phyloP scores from a whole-genome alignment of 179 eudicot genomes.

The Beta corolliflora region DNA sequence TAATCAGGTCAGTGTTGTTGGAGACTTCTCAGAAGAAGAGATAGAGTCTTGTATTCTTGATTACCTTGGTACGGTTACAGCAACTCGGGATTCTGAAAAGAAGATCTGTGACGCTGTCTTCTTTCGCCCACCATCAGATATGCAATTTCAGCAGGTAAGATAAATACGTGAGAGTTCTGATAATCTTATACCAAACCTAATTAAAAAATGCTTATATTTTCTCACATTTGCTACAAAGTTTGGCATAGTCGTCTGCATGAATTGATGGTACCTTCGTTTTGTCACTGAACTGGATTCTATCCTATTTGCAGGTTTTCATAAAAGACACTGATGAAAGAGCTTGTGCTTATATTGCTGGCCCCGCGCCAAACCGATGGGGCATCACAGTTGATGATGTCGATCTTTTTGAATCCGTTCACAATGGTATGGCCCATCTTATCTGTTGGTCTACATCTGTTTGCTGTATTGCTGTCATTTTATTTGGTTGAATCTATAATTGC shows the following conservation, averaged over 20 bases:
- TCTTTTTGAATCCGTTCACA: conserved; percentile 52
- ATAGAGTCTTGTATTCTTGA: conserved; percentile 96
- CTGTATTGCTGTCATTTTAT: background rate
- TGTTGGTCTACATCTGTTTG: background rate
- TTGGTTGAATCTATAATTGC: background rate
- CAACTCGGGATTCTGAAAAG: conserved; percentile 44
- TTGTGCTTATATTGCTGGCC: conserved; percentile 98
- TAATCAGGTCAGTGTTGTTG: conserved; percentile 91
- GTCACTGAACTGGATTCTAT: background rate
- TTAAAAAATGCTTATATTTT: conserved; percentile 4
- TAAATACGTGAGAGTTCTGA: background rate
- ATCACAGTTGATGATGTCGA: conserved; percentile 69
- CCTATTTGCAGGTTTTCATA: conserved; percentile 65
- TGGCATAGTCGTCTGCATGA: conserved; percentile 10
- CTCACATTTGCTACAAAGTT: background rate
- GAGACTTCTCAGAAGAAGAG: conserved; percentile 94
- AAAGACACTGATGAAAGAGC: conserved; percentile 99
- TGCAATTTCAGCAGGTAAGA: conserved; percentile 88
- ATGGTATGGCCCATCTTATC: conserved; percentile 25
- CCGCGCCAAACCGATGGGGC: conserved; percentile 99
- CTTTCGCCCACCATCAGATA: conserved; percentile 74
- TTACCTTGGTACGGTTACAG: conserved; percentile 87
- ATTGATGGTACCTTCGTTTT: background rate
- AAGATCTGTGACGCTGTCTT: conserved; percentile 50
- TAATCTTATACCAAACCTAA: background rate